A percentile compares a stretch with the other conserved stretches of the same genome.
Evolutionary conservation across 2,329 filamentous ascomycete genomes (phyloP).

Genomic region (Fusarium sp.): DNA sequence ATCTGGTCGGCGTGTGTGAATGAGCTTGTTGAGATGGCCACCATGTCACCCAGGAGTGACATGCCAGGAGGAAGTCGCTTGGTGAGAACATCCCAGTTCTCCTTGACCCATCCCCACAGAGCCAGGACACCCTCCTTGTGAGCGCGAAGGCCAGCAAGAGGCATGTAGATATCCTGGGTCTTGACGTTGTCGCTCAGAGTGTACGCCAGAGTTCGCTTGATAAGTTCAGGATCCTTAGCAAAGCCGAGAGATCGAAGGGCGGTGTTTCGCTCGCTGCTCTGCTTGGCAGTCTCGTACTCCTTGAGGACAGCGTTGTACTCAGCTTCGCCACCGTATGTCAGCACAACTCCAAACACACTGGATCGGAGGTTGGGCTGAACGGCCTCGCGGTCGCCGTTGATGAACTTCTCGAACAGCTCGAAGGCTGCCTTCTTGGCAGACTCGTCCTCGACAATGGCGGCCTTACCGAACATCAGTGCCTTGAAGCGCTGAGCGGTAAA

Average conservation of each 20-base stretch:
- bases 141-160: conserved; percentile 79
- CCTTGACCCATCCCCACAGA: conserved; percentile 84
- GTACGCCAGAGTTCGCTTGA: conserved; percentile 81
- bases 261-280: conserved; percentile 87
- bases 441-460: conserved; percentile 83
- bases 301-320: conserved; percentile 46
- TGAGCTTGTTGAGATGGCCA: conserved; percentile 82
- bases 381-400: conserved; percentile 79
- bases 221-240: conserved; percentile 79
- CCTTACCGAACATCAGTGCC: conserved; percentile 85
- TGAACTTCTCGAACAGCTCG: conserved; percentile 90
- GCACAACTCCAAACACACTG: conserved; percentile 84
- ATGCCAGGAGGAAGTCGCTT: conserved; percentile 87
- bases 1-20: conserved; percentile 84
- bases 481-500: conserved; percentile 97
- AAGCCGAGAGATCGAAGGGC: conserved; percentile 86
- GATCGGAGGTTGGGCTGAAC: conserved; percentile 92
- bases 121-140: conserved; percentile 83
- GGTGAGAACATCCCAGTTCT: conserved; percentile 87
- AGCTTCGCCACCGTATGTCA: conserved; percentile 83
- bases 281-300: conserved; percentile 63
- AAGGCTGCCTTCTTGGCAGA: conserved; percentile 81
- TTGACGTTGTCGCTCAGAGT: conserved; percentile 85
- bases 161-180: conserved; percentile 94
- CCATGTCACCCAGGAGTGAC: conserved; percentile 85